Conservation (phyloP, 163 green algal species). For the Prototheca wickerhamii region DNA sequence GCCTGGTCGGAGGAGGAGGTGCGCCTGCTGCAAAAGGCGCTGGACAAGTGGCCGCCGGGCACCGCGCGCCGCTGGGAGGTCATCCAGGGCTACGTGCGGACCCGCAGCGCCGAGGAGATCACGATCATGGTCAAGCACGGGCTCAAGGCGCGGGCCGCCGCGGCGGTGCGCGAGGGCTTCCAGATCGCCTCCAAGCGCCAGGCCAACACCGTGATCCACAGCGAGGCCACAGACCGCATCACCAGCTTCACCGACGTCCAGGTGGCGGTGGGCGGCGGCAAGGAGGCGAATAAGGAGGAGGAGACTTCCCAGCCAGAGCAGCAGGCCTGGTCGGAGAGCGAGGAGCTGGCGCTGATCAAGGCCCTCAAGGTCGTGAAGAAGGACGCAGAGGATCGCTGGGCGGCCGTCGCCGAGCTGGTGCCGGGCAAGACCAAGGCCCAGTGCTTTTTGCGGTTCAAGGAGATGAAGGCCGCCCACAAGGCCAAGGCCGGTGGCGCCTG, state of each 20-base stretch:
- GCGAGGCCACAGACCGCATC: conserved; percentile 33
- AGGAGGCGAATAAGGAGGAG: not conserved
- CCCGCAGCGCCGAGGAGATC: conserved; percentile 77
- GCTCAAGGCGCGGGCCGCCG: conserved; percentile 13
- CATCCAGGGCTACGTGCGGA: conserved; percentile 65
- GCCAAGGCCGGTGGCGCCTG: conserved; percentile 37
- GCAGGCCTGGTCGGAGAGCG: conserved; percentile 71
- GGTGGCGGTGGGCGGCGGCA: conserved; percentile 11
- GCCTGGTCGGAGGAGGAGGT: conserved; percentile 83
- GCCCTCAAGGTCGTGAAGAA: conserved; percentile 58
- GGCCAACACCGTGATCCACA: conserved; percentile 43
- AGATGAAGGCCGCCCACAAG: conserved; percentile 53
- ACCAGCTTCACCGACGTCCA: conserved; percentile 74
- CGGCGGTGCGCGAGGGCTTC: conserved; percentile 18
- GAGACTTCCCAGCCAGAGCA: too few relatives aligned
- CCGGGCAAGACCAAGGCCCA: conserved; percentile 66
- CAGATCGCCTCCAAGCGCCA: conserved; percentile 45
- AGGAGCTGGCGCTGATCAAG: conserved; percentile 75
- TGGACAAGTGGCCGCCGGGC: conserved; percentile 76
- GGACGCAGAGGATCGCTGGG: conserved; percentile 29
- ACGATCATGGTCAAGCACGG: conserved; percentile 78
- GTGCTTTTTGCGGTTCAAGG: conserved; percentile 82
- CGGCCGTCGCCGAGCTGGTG: conserved; percentile 47
- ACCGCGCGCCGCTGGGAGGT: conserved; percentile 64
- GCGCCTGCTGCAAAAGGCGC: conserved; percentile 77